These are phyloP conservation scores for Ceriops tagal DNA, from an alignment of 345 rosid species.

Conservation along the genomic window DNA sequence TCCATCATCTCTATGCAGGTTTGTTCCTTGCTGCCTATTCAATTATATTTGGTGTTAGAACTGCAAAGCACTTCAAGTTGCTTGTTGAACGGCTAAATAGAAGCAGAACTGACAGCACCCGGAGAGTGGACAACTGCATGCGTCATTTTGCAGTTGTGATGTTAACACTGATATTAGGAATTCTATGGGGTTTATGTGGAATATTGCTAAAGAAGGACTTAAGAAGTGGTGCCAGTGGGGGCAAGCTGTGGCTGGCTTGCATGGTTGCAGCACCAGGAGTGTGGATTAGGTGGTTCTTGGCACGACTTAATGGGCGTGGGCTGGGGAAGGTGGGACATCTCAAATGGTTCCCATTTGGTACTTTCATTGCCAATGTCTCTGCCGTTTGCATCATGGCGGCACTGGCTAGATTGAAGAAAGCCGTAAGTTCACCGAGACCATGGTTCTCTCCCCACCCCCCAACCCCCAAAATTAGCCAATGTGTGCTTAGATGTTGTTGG, in stretches of 20 bases:
- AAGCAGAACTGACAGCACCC: conserved; percentile 18
- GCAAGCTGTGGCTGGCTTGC: conserved; percentile 83
- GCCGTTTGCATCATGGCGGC: conserved; percentile 82
- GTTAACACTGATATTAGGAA: conserved; percentile 43
- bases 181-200: conserved; percentile 49
- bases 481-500: too few species aligned
- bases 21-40: conserved; percentile 71
- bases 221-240: conserved; percentile 36
- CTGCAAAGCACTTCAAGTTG: conserved; percentile 76
- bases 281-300: conserved; percentile 96
- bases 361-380: conserved; percentile 71
- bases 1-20: conserved; percentile 40
- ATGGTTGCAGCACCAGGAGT: conserved; percentile 73
- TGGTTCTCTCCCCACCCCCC: too few species aligned
- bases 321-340: conserved; percentile 51
- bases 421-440: conserved; percentile 33
- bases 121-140: conserved; percentile 41
- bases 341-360: conserved; percentile 94
- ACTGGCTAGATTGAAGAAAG: conserved; percentile 54
- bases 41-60: conserved; percentile 68
- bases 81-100: conserved; percentile 25
- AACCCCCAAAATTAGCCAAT: too few species aligned
- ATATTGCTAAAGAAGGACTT: conserved; percentile 46
- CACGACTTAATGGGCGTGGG: conserved; percentile 78
- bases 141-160: conserved; percentile 40